Percentiles rank a stretch among this genome's conserved stretches.
Conservation (phyloP, 495 filamentous ascomycete genomes). For the Tuber microsphaerosporum region DNA sequence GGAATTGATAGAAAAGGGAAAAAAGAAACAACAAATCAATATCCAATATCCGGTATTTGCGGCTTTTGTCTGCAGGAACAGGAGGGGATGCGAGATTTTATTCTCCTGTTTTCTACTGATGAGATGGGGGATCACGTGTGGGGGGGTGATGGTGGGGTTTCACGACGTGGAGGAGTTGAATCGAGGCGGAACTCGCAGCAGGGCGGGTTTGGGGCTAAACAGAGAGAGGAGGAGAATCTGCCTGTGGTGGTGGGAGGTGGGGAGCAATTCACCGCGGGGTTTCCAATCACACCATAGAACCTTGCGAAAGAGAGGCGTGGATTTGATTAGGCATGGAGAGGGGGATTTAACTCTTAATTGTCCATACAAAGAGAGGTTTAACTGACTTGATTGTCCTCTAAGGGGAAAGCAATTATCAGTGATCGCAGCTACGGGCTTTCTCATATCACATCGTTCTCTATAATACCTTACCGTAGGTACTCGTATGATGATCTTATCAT, state of each 20-base stretch:
- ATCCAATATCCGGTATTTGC: not conserved
- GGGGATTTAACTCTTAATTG: not conserved
- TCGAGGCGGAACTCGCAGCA: not conserved
- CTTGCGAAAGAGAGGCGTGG: not conserved
- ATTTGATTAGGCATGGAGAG: not conserved
- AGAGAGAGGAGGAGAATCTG: not conserved
- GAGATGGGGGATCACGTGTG: not conserved
- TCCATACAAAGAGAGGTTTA: not conserved
- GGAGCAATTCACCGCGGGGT: not conserved
- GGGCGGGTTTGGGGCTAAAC: not conserved
- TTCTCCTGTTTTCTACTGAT: not conserved
- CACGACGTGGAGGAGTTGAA: not conserved
- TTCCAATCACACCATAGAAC: not conserved
- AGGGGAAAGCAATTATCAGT: not conserved
- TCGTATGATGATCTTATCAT: not conserved
- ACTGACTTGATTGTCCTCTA: not conserved
- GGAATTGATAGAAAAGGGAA: not conserved
- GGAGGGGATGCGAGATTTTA: not conserved
- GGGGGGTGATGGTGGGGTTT: not conserved
- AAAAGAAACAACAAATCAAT: not conserved
- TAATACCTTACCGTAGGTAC: not conserved
- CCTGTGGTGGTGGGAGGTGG: not conserved
- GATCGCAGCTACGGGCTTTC: not conserved
- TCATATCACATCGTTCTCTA: not conserved
- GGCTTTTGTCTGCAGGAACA: slow-evolving; percentile 5